phyloP scores from a whole-genome alignment of 345 rosid genomes.

The Aquilaria yunnanensis region DNA sequence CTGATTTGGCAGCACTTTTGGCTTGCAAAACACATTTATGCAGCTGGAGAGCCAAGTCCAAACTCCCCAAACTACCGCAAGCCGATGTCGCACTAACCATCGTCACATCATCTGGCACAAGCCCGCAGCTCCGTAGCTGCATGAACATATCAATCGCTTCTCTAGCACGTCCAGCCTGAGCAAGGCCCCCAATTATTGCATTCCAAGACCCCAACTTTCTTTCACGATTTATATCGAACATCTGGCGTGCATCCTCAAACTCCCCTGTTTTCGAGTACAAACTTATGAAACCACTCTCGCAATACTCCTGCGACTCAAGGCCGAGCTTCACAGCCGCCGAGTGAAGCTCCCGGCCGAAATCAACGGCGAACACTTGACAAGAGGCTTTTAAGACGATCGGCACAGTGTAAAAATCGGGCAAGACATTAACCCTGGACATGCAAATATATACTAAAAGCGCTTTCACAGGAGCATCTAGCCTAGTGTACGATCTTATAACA shows the following conservation, averaged over 20 bases:
- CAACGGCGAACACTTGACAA: slow-evolving; percentile 30
- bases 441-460: slow-evolving; percentile 35
- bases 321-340: slow-evolving; percentile 49
- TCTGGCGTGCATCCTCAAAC: slow-evolving; percentile 35
- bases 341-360: slow-evolving; percentile 55
- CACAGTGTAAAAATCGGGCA: slow-evolving; percentile 66
- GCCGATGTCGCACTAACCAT: slow-evolving; percentile 73
- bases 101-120: slow-evolving; percentile 69
- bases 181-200: slow-evolving; percentile 58
- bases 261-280: slow-evolving; percentile 53
- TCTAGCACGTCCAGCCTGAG: slow-evolving; percentile 44
- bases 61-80: slow-evolving; percentile 68
- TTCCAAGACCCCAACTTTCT: slow-evolving; percentile 91
- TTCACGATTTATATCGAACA: slow-evolving; percentile 66
- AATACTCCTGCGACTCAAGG: slow-evolving; percentile 48
- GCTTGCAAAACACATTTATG: slow-evolving; percentile 68
- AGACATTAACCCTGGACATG: slow-evolving; percentile 50
- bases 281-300: slow-evolving; percentile 69
- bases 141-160: slow-evolving; percentile 59
- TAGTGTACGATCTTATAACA: slow-evolving; percentile 59
- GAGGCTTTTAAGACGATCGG: slow-evolving; percentile 63
- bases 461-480: slow-evolving; percentile 44
- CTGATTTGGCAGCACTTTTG: slow-evolving; percentile 31
- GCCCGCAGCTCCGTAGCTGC: slow-evolving; percentile 49
- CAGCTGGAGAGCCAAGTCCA: slow-evolving; percentile 60